Evolutionary conservation across 371 early-diverging fungal genomes (phyloP).

Genomic region (Fennellomyces sp.): DNA sequence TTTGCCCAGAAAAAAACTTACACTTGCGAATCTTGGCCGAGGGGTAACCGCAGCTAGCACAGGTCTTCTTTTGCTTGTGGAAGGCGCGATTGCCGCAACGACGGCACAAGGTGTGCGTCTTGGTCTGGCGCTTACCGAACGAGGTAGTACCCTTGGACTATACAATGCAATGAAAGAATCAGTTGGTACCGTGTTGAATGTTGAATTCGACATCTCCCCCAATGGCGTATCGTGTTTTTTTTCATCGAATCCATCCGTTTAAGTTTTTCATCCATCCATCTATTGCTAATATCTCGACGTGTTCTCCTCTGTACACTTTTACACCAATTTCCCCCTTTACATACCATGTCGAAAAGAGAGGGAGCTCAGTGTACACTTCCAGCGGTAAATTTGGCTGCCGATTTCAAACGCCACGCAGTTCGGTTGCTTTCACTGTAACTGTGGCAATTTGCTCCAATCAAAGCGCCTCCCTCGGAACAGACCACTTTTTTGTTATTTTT

Average conservation of each 20-base stretch:
- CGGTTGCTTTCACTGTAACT: too few relatives aligned
- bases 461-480: too few relatives aligned
- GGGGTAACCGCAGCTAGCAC: constrained; percentile 98
- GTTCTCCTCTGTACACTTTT: background rate
- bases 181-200: background rate
- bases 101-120: constrained; percentile 97
- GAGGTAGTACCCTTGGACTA: constrained; percentile 98
- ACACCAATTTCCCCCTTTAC: background rate
- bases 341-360: constrained; percentile 9
- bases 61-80: constrained; percentile 99
- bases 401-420: too few relatives aligned
- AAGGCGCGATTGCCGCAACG: constrained; percentile 97
- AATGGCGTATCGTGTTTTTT: background rate
- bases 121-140: constrained; percentile 99
- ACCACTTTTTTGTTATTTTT: too few relatives aligned
- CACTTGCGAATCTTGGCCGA: constrained; percentile 94
- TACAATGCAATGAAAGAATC: background rate
- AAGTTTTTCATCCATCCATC: constrained; percentile 21
- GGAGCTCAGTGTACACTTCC: background rate
- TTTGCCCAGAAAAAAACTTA: constrained; percentile 42
- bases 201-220: too few relatives aligned
- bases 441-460: too few relatives aligned
- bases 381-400: too few relatives aligned
- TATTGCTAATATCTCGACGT: background rate
- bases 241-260: constrained; percentile 10